Base-by-base conservation (phyloP, 2,329 filamentous ascomycete genomes). In the Tolypocladium nubicola region DNA sequence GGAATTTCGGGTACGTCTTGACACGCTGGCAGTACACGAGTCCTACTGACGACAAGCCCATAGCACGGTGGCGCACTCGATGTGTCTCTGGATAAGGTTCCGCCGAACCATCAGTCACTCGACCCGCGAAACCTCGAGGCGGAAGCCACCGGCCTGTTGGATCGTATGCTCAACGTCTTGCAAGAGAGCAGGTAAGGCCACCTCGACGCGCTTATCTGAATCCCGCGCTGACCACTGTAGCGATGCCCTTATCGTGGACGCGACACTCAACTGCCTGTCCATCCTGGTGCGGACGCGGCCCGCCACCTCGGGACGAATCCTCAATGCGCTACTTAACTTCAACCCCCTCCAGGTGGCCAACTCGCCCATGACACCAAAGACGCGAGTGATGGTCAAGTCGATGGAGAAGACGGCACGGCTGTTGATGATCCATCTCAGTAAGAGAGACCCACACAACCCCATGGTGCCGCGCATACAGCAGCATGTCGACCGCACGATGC, bases 391-490 rank as follows among this genome's bases (percentile, higher is more conserved):
- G 65, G 81, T 96, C 60, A 90, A 87, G 72, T 97, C 93, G 6
- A 94, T 99, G 85, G 93, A 97, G 71, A 90, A 96, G 68, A 99
- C 94, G 30, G 89, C 89, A 3, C 84, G 91, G 65, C 85, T 91
- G 63, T 76, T 99, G 52, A 79, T 97, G 43, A 81, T 92, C 56
- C 92, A 97, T 71, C 77, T 96, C 56, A 78, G 88, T 63, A 93
- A 93, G 75, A 91, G 92, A 66, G 91, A 94, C 64, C 89, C 89
- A 2, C 88, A 89, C 57, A 88, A 91, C 63, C 85, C 89, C 0
- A 78, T 91, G 56, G 80, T 82, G 26, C 81, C 80, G 0, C 87
- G 89, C 60, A 94, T 99, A 70, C 89, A 96, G 64, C 88, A 94
- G 67, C 87, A 96, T 66, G 77, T 96, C 21, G 90, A 96, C 65